Evolutionary conservation across 352 stramenopile species (phyloP).

Genomic region (Phytophthora citrophthora): DNA sequence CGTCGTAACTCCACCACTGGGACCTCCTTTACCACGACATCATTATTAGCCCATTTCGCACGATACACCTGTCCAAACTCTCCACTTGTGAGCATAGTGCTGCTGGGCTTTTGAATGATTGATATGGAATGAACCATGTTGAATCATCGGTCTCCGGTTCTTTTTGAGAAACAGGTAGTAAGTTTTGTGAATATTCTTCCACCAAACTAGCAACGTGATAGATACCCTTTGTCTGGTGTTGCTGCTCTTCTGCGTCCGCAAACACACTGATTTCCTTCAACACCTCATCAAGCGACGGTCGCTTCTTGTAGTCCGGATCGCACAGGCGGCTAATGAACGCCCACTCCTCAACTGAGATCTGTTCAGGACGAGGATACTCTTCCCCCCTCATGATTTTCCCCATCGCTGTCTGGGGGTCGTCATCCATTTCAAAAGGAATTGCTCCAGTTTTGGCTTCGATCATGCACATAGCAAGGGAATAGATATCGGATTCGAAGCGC

Average conservation of each 20-base stretch:
- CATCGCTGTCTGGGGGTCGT: slow-evolving; percentile 4
- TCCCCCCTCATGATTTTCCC: slow-evolving; percentile 14
- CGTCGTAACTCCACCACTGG: no score
- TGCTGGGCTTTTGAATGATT: no score
- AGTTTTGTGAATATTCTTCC: no score
- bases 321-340: slow-evolving; percentile 17
- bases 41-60: no score
- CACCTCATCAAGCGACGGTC: slow-evolving; percentile 17
- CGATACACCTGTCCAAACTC: no score
- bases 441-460: slow-evolving; percentile 27
- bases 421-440: slow-evolving; percentile 8
- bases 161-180: no score
- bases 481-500: slow-evolving; percentile 28
- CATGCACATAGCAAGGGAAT: slow-evolving; percentile 39
- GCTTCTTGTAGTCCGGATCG: slow-evolving; percentile 12
- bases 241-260: slow-evolving; percentile 14
- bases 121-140: no score
- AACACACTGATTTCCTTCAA: slow-evolving; percentile 13
- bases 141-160: no score
- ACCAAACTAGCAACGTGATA: no score
- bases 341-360: slow-evolving; percentile 13
- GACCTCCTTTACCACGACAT: no score
- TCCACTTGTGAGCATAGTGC: no score
- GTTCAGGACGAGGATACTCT: neutral
- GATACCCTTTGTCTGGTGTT: neutral